These are phyloP conservation scores for Punctularia strigosozonata DNA, from an alignment of 768 basidiomycete species.

Conservation along the genomic window DNA sequence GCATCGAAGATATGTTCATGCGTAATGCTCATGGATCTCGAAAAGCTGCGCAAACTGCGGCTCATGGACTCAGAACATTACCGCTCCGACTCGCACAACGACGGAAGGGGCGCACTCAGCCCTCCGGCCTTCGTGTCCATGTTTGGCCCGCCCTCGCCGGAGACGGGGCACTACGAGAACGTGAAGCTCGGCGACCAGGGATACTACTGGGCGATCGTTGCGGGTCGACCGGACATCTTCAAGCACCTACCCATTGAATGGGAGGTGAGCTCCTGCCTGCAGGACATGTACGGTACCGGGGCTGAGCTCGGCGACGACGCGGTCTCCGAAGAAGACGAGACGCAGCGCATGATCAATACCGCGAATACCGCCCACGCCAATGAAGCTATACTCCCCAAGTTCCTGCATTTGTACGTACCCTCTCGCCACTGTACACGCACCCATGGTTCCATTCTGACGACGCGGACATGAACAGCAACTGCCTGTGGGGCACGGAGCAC, in stretches of 20 bases:
- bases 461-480: conserved; percentile 21
- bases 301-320: conserved; percentile 30
- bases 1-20: conserved; percentile 39
- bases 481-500: conserved; percentile 26
- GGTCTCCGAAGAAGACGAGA: conserved; percentile 23
- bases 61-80: conserved; percentile 37
- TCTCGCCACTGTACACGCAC: not conserved
- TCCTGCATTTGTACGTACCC: conserved; percentile 36
- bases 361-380: conserved; percentile 30
- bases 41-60: conserved; percentile 27
- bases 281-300: conserved; percentile 33
- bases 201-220: conserved; percentile 44
- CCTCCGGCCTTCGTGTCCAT: conserved; percentile 31
- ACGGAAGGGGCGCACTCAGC: conserved; percentile 21
- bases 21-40: conserved; percentile 39
- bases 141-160: conserved; percentile 26
- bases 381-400: conserved; percentile 29
- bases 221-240: conserved; percentile 27
- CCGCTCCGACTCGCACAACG: conserved; percentile 15
- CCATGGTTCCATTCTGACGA: conserved; percentile 7
- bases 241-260: conserved; percentile 32
- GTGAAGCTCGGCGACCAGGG: conserved; percentile 41
- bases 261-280: conserved; percentile 36
- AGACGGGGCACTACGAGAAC: conserved; percentile 26
- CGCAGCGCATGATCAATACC: conserved; percentile 21